These are phyloP conservation scores for Aspergillus sp. DNA, from an alignment of 2,329 filamentous ascomycete genomes.

Conservation along the genomic window DNA sequence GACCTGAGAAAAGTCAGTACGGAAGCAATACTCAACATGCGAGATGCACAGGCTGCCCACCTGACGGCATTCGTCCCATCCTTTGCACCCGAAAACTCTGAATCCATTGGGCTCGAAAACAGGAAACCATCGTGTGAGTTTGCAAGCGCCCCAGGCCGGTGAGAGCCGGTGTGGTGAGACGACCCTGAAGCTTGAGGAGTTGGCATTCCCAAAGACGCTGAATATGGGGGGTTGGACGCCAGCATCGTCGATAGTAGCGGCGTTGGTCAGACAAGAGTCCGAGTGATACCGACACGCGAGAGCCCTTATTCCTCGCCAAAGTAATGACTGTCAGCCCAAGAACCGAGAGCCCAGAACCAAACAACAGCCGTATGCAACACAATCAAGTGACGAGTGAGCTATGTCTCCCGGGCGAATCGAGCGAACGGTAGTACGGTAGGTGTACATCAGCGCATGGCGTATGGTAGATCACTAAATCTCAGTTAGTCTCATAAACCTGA, in stretches of 20 bases:
- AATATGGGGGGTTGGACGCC: slow-evolving; percentile 34
- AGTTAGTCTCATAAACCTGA: background rate
- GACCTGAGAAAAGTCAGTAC: slow-evolving; percentile 33
- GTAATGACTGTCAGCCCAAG: too few species aligned
- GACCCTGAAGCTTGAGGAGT: slow-evolving; percentile 27
- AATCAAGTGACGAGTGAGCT: background rate
- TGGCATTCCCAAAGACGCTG: slow-evolving; percentile 21
- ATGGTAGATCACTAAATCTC: background rate
- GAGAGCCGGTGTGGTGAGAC: slow-evolving; percentile 20
- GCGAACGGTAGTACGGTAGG: background rate
- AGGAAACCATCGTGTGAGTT: slow-evolving; percentile 26
- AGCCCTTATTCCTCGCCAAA: too few species aligned
- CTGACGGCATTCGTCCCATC: slow-evolving; percentile 67
- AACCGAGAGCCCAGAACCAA: too few species aligned
- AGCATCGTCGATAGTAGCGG: slow-evolving; percentile 22
- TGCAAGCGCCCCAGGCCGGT: slow-evolving; percentile 20
- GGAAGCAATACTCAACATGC: background rate
- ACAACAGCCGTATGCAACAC: background rate
- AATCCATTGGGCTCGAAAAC: slow-evolving; percentile 79
- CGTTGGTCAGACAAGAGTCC: background rate
- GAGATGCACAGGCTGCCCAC: slow-evolving; percentile 32
- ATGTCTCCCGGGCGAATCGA: background rate
- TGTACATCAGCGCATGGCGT: slow-evolving; percentile 1
- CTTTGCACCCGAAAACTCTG: slow-evolving; percentile 73
- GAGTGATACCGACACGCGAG: too few species aligned